Base-by-base conservation (phyloP, 2,329 filamentous ascomycete genomes). In the Curvularia hawaiiensis region DNA sequence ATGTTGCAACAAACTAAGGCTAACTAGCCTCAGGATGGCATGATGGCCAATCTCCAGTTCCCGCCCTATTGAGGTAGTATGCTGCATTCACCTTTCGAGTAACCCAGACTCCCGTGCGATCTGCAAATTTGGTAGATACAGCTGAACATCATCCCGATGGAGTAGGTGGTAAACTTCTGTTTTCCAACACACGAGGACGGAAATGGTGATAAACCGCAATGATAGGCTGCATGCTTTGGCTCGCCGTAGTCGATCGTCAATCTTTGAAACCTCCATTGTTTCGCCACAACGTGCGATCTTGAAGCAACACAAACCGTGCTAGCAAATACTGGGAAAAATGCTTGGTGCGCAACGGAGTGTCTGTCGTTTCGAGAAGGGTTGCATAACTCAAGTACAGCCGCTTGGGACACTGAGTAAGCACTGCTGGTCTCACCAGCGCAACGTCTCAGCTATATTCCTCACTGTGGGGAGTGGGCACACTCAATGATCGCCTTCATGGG, bases 41-140 rank as follows among this genome's bases (percentile, higher is more conserved):
- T 66, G 5, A 54, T 64, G 24, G 46, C 60, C 22, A 45, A 63
- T 16, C 58, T 62, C 22, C 50, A 53, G 4, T 38, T 61, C 10
- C 56, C 55, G 14, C 33, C 52, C 3, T 61, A 62, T 26, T 28
- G 9, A 8, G 61, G 54, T 16, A 30, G 54, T 33, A 54, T 28
- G 16, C 40, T 31, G 31, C 49, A 18, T 1, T 28, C 33, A 12
- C 35, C 18, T 4, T 40, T n/a, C 35, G 38, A 54, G 18, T 43
- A 35, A 44, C 16, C n/a, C n/a, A 45, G 12, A 28, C 11, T 10
- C 2, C 11, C 10, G 2, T 22, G 7, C 12, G 16, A 28, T 35
- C 12, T 22, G 35, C 24, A 45, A 6, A 6, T 4, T 20, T 16
- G 18, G 8, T 33, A 30, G n/a, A 26, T 1, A n/a, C 6, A 2